A percentile compares a stretch with the other conserved stretches of the same genome.
Conservation (phyloP, 2,329 filamentous ascomycete species). For the Phialemoniopsis sp. region DNA sequence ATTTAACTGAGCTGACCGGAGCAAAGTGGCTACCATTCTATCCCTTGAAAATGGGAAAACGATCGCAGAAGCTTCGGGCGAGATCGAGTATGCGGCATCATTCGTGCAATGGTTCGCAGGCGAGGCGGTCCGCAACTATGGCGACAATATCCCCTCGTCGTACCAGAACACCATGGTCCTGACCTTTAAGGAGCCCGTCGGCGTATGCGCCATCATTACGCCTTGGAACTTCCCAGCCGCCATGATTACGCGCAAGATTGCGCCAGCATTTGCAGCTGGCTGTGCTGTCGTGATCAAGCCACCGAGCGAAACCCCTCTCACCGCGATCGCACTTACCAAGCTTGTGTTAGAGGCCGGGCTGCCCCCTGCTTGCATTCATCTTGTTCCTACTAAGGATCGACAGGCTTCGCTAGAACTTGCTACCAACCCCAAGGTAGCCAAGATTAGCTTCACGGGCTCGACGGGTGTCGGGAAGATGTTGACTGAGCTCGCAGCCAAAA, state of each 20-base stretch:
- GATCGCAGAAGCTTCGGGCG: constrained; percentile 54
- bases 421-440: constrained; percentile 75
- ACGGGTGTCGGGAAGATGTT: constrained; percentile 57
- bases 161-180: constrained; percentile 57
- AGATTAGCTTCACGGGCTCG: constrained; percentile 64
- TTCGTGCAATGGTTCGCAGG: constrained; percentile 66
- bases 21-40: constrained; percentile 54
- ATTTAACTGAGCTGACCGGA: too few species aligned
- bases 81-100: constrained; percentile 52
- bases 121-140: constrained; percentile 52
- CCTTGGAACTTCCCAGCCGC: constrained; percentile 60
- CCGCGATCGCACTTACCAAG: constrained; percentile 61
- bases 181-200: constrained; percentile 62
- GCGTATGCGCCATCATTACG: constrained; percentile 63
- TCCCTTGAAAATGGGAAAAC: constrained; percentile 71
- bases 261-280: constrained; percentile 59
- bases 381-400: constrained; percentile 8
- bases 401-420: constrained; percentile 34
- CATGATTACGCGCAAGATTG: constrained; percentile 42
- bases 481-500: constrained; percentile 50
- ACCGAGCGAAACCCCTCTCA: constrained; percentile 67
- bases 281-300: constrained; percentile 69
- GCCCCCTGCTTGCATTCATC: constrained; percentile 55
- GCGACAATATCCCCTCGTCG: constrained; percentile 57
- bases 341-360: constrained; percentile 63